These are phyloP conservation scores for Lepiota brunneoincarnata DNA, from an alignment of 768 basidiomycete species.

Conservation along the genomic window DNA sequence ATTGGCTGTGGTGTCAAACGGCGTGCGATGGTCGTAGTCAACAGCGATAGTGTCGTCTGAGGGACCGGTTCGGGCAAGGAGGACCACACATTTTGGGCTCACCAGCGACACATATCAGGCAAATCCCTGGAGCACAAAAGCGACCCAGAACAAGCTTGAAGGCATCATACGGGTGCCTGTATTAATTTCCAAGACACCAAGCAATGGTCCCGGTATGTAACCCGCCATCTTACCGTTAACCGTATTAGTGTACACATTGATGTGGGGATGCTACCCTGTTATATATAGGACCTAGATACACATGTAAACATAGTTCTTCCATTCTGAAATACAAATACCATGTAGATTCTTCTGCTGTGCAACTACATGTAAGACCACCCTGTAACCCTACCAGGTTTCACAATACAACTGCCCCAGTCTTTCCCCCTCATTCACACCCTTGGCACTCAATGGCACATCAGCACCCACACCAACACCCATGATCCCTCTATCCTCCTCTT, in stretches of 20 bases:
- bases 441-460: slow-evolving; percentile 36
- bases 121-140: not conserved
- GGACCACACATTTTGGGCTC: slow-evolving; percentile 75
- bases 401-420: slow-evolving; percentile 83
- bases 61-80: slow-evolving; percentile 59
- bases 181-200: slow-evolving; percentile 91
- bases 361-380: too few species aligned
- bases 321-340: too few species aligned
- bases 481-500: slow-evolving; percentile 39
- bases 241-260: too few species aligned
- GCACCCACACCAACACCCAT: slow-evolving; percentile 20
- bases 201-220: slow-evolving; percentile 87
- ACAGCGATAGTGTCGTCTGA: slow-evolving; percentile 53
- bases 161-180: slow-evolving; percentile 95
- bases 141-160: slow-evolving; percentile 85
- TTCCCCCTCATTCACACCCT: slow-evolving; percentile 63
- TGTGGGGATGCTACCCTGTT: too few species aligned
- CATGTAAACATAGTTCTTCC: too few species aligned
- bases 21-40: slow-evolving; percentile 85
- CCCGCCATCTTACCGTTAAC: too few species aligned
- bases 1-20: slow-evolving; percentile 97
- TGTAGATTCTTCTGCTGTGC: too few species aligned
- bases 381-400: too few species aligned
- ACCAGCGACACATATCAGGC: slow-evolving; percentile 19
- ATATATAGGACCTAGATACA: too few species aligned